Percentiles rank a stretch among this genome's conserved stretches.
Evolutionary conservation across 176 grass and related monocot species (phyloP).

Genomic region (Triticum urartu): DNA sequence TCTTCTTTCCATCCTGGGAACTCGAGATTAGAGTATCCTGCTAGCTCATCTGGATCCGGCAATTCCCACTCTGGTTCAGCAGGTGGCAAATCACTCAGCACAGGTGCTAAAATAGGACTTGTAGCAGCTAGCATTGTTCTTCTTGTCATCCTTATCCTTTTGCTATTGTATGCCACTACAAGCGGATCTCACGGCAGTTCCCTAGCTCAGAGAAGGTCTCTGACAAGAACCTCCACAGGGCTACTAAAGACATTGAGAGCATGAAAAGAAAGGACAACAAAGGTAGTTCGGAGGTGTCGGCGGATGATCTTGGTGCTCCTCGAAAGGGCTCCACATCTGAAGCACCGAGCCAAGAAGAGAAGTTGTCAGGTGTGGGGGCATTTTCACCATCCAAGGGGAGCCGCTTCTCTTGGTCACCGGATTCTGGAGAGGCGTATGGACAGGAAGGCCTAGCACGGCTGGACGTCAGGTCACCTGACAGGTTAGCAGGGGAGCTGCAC

Average conservation of each 20-base stretch:
- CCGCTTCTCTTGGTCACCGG: slow-evolving; percentile 85
- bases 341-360: slow-evolving; percentile 72
- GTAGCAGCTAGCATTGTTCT: slow-evolving; percentile 58
- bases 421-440: slow-evolving; percentile 55
- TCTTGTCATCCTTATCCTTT: slow-evolving; percentile 73
- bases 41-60: slow-evolving; percentile 50
- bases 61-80: slow-evolving; percentile 40
- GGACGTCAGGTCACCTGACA: slow-evolving; percentile 85
- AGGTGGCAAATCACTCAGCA: slow-evolving; percentile 45
- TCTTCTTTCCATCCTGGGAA: slow-evolving; percentile 99
- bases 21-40: slow-evolving; percentile 73
- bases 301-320: slow-evolving; percentile 69
- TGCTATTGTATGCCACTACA: slow-evolving; percentile 49
- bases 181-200: slow-evolving; percentile 55
- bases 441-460: slow-evolving; percentile 68
- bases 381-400: slow-evolving; percentile 88
- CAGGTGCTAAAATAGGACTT: slow-evolving; percentile 59
- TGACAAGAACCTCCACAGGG: slow-evolving; percentile 63
- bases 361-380: slow-evolving; percentile 49
- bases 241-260: slow-evolving; percentile 34
- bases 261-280: slow-evolving; percentile 63
- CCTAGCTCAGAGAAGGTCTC: slow-evolving; percentile 76
- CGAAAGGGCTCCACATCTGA: slow-evolving; percentile 80
- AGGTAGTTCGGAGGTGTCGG: slow-evolving; percentile 63
- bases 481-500: slow-evolving; percentile 76